Evolutionary conservation across 169 alveolate genomes (phyloP).

Genomic region (Plasmodium blacklocki): DNA sequence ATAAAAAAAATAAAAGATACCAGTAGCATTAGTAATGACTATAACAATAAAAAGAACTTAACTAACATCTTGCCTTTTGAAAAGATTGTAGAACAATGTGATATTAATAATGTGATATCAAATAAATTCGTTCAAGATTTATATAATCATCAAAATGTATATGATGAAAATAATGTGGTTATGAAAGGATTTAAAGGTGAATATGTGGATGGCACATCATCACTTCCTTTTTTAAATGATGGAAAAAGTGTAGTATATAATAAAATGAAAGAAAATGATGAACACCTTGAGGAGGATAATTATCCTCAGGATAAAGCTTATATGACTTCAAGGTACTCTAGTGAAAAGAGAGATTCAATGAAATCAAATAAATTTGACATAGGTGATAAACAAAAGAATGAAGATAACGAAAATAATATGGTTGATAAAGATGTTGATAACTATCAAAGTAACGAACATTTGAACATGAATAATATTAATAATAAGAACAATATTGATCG

Average conservation of each 20-base stretch:
- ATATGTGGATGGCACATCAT: background rate
- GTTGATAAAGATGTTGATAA: background rate
- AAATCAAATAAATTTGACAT: too few species aligned
- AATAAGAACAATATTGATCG: background rate
- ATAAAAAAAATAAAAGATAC: constrained; percentile 40
- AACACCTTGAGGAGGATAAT: too few species aligned
- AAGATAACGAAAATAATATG: background rate
- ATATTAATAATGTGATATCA: constrained; percentile 10
- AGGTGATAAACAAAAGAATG: background rate
- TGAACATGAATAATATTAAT: background rate
- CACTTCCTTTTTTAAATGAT: too few species aligned
- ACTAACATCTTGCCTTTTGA: constrained; percentile 52
- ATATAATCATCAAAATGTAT: constrained; percentile 52
- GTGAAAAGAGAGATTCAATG: too few species aligned
- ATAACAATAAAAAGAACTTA: constrained; percentile 22
- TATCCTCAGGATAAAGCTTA: too few species aligned
- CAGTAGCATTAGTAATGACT: constrained; percentile 12
- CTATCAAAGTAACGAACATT: background rate
- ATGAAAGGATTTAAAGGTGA: background rate
- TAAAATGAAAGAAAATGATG: too few species aligned
- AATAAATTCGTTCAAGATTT: constrained; percentile 32
- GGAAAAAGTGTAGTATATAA: too few species aligned
- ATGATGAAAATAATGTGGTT: constrained; percentile 18
- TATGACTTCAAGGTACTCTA: too few species aligned
- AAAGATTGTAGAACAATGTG: constrained; percentile 40